Conservation (phyloP, 208 protist genomes). For the Endotrypanum monterogeii region DNA sequence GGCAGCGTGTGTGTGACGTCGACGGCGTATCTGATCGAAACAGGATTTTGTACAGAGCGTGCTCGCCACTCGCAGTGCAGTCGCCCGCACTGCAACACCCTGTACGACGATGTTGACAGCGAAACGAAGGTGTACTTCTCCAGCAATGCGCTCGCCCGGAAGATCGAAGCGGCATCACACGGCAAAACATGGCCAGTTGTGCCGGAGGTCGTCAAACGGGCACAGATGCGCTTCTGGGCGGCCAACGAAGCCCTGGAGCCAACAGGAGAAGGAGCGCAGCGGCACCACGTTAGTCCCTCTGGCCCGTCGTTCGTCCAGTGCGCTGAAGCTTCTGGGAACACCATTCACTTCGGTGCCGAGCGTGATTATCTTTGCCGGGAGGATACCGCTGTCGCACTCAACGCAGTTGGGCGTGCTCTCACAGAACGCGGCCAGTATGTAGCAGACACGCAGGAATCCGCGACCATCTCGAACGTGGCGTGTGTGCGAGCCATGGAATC, state of each 20-base stretch:
- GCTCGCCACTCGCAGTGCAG: constrained; percentile 44
- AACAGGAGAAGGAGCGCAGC: background rate
- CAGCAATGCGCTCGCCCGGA: constrained; percentile 30
- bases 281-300: constrained; percentile 7
- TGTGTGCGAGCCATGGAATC: constrained; percentile 71
- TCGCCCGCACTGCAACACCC: constrained; percentile 50
- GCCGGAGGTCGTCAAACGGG: constrained; percentile 30
- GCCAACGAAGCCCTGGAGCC: constrained; percentile 49
- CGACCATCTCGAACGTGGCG: constrained; percentile 40
- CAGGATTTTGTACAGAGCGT: constrained; percentile 44
- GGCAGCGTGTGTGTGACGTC: constrained; percentile 64
- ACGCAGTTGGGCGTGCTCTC: constrained; percentile 7
- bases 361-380: constrained; percentile 67
- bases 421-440: constrained; percentile 1
- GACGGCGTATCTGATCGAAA: constrained; percentile 43
- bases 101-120: constrained; percentile 16
- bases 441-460: constrained; percentile 1
- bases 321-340: constrained; percentile 56
- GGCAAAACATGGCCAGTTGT: constrained; percentile 39
- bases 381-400: constrained; percentile 44
- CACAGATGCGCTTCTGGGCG: constrained; percentile 39
- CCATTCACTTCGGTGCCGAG: constrained; percentile 50
- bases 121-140: constrained; percentile 37
- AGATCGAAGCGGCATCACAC: constrained; percentile 42
- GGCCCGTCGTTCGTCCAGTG: constrained; percentile 45